Conservation (phyloP, 257 asterid species). For the Nicotiana tomentosiformis region DNA sequence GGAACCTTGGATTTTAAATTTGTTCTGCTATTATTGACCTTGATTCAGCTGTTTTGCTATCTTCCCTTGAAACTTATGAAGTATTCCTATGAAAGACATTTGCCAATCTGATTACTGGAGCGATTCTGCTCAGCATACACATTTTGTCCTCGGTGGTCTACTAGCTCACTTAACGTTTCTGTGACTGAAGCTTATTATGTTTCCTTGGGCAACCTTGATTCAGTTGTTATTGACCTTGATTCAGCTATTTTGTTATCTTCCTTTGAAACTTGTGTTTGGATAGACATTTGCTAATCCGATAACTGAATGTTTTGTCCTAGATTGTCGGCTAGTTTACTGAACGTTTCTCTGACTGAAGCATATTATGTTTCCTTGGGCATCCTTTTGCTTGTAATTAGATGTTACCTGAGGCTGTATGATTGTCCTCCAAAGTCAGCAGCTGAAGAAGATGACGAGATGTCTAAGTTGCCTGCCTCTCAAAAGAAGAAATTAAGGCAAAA, state of each 20-base stretch:
- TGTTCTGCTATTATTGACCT: background rate
- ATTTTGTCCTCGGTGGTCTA: background rate
- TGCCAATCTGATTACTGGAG: background rate
- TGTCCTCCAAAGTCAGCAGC: conserved; percentile 75
- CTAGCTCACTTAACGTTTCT: background rate
- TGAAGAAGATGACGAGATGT: conserved; percentile 84
- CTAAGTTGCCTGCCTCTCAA: conserved; percentile 83
- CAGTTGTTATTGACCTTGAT: no score
- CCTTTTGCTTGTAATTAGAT: conserved; percentile 38
- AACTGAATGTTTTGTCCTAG: background rate
- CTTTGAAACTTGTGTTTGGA: no score
- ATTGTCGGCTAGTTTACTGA: background rate
- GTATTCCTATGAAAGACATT: background rate
- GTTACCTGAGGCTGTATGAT: conserved; percentile 87
- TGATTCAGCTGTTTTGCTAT: background rate
- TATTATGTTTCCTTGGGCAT: conserved; percentile 8
- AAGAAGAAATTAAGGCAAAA: conserved; percentile 92
- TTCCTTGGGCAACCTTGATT: background rate
- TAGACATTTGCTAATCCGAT: background rate
- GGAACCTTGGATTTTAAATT: background rate
- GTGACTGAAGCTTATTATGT: conserved; percentile 1
- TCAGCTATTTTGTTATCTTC: no score
- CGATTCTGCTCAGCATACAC: background rate
- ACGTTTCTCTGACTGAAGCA: background rate
- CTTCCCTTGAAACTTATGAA: background rate